Evolutionary conservation across 1,139 yeast genomes (phyloP).

Genomic region (Kazachstania sp.): DNA sequence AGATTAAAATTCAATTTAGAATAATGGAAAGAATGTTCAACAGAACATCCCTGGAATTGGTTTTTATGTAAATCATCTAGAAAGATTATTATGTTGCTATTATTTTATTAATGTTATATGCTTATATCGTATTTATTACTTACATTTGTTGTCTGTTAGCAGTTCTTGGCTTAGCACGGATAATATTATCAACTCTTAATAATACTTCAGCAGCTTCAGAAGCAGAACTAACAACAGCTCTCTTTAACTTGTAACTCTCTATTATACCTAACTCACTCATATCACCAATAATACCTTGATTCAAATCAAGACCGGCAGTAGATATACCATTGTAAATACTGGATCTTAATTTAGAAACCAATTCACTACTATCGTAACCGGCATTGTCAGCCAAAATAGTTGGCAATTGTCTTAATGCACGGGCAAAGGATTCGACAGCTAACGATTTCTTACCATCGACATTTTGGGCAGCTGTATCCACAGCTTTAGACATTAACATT

Average conservation of each 20-base stretch:
- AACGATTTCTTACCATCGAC: constrained; percentile 89
- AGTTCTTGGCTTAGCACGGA: constrained; percentile 94
- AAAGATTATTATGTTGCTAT: background rate
- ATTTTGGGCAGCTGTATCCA: constrained; percentile 89
- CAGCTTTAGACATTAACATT: constrained; percentile 97
- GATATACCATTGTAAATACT: constrained; percentile 89
- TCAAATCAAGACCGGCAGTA: constrained; percentile 83
- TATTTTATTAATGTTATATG: background rate
- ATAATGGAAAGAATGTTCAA: too few relatives aligned
- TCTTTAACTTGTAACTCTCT: constrained; percentile 83
- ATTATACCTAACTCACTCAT: constrained; percentile 92
- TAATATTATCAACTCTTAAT: constrained; percentile 89
- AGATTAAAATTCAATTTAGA: too few relatives aligned
- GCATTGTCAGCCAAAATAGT: constrained; percentile 95
- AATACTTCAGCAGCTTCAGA: constrained; percentile 96
- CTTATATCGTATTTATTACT: constrained; percentile 2
- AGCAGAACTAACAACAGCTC: constrained; percentile 93
- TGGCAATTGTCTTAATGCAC: constrained; percentile 90
- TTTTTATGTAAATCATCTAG: too few relatives aligned
- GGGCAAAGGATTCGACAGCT: constrained; percentile 91
- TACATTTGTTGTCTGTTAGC: constrained; percentile 58
- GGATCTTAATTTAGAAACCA: constrained; percentile 83
- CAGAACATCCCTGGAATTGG: too few relatives aligned
- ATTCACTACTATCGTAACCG: constrained; percentile 88
- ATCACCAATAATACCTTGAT: constrained; percentile 77